phyloP scores from a whole-genome alignment of 208 protist species.

The Leishmania braziliensis region DNA sequence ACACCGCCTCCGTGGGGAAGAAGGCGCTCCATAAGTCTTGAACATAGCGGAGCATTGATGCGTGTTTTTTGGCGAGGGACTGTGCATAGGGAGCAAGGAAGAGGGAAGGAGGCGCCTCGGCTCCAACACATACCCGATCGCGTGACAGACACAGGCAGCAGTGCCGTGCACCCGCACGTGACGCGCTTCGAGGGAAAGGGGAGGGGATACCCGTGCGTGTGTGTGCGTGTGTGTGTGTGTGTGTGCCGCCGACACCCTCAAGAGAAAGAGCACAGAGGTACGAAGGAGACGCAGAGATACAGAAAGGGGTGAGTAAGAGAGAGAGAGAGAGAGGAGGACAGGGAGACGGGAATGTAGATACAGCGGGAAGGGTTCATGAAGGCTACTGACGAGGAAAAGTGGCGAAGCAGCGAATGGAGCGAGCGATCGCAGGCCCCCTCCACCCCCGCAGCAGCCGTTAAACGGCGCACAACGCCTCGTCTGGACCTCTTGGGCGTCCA shows the following conservation, averaged over 20 bases:
- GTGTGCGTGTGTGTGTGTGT: not conserved
- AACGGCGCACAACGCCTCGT: not conserved
- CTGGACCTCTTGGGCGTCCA: not conserved
- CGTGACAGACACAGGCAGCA: not conserved
- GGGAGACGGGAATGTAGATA: not conserved
- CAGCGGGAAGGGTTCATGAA: not conserved
- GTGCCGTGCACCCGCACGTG: not conserved
- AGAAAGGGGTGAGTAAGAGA: not conserved
- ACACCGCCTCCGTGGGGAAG: constrained; percentile 34
- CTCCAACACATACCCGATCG: not conserved
- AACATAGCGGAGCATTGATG: constrained; percentile 34
- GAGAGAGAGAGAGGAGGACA: not conserved
- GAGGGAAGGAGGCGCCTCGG: not conserved
- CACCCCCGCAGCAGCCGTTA: not conserved
- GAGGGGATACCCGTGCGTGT: not conserved
- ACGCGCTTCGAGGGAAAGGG: not conserved
- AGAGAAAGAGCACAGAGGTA: not conserved
- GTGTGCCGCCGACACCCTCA: not conserved
- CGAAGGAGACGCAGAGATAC: not conserved
- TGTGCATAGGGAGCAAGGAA: not conserved
- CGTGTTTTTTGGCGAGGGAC: not conserved
- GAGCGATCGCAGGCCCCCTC: not conserved
- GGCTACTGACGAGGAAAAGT: not conserved
- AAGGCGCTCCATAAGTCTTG: constrained; percentile 42
- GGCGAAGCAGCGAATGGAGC: not conserved